Percentiles rank a stretch among this genome's conserved stretches.
phyloP scores from a whole-genome alignment of 768 basidiomycete genomes.

The Brasilioporus rufonigricans region DNA sequence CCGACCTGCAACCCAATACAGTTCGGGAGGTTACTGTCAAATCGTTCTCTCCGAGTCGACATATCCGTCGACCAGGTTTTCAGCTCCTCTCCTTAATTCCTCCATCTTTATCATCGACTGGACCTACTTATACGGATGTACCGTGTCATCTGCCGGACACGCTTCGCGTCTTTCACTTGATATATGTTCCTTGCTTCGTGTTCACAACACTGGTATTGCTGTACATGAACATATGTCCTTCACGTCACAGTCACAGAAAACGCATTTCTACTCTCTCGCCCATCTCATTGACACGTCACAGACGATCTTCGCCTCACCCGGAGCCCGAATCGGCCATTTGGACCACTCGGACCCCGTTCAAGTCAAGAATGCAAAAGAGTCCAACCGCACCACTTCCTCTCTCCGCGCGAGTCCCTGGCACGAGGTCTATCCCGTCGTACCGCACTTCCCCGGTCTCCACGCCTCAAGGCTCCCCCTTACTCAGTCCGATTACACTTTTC shows the following conservation, averaged over 20 bases:
- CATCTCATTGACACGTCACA: conserved; percentile 33
- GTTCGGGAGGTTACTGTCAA: conserved; percentile 85
- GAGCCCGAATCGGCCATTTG: conserved; percentile 38
- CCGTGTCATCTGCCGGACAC: conserved; percentile 82
- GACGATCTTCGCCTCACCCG: conserved; percentile 20
- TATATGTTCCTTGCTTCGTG: conserved; percentile 64
- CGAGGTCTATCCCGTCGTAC: conserved; percentile 34
- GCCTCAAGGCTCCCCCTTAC: conserved; percentile 39
- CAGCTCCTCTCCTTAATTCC: conserved; percentile 74
- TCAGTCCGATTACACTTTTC: conserved; percentile 36
- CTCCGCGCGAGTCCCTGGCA: conserved; percentile 40
- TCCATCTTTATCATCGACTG: conserved; percentile 26
- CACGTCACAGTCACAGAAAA: conserved; percentile 12
- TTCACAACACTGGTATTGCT: conserved; percentile 51
- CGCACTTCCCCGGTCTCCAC: conserved; percentile 38
- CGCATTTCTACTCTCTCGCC: conserved; percentile 27
- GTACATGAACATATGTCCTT: conserved; percentile 39
- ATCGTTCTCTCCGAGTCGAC: conserved; percentile 76
- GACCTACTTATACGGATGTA: conserved; percentile 55
- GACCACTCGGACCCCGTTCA: conserved; percentile 44
- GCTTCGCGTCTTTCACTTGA: conserved; percentile 50
- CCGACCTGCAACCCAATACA: conserved; percentile 19
- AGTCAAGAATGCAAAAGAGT: conserved; percentile 35
- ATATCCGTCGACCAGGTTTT: conserved; percentile 76
- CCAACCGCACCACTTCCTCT: conserved; percentile 39